phyloP scores from a whole-genome alignment of 768 basidiomycete genomes.

The Xerocomellus dryophilus region DNA sequence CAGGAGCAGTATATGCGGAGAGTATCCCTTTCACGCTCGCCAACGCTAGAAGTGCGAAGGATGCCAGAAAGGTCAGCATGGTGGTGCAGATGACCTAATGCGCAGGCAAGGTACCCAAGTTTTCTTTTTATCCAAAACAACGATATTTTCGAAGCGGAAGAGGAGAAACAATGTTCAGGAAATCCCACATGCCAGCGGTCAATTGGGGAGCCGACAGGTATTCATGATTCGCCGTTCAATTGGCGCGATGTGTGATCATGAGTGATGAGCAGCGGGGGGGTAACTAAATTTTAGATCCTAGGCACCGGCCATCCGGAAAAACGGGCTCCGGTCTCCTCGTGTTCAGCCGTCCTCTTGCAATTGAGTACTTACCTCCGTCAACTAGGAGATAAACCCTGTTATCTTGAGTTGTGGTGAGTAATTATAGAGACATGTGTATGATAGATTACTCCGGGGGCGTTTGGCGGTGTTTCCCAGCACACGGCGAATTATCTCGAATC shows the following conservation, averaged over 20 bases:
- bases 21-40: not conserved
- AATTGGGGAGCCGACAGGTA: not conserved
- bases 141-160: not conserved
- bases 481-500: not conserved
- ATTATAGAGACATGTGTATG: not conserved
- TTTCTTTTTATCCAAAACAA: conserved; percentile 2
- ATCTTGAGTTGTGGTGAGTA: too few relatives aligned
- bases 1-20: conserved; percentile 56
- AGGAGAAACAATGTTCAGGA: not conserved
- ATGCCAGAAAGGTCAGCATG: conserved; percentile 16
- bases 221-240: conserved; percentile 10
- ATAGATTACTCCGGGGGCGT: not conserved
- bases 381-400: not conserved
- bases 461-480: not conserved
- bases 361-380: not conserved
- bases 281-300: too few relatives aligned
- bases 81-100: not conserved
- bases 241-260: not conserved
- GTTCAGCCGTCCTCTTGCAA: not conserved
- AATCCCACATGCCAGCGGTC: not conserved
- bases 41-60: conserved; percentile 14
- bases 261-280: not conserved
- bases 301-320: not conserved
- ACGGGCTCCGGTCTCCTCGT: not conserved
- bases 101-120: not conserved